Conservation (phyloP, 73 alveolate species). For the Stentor roeselii region DNA sequence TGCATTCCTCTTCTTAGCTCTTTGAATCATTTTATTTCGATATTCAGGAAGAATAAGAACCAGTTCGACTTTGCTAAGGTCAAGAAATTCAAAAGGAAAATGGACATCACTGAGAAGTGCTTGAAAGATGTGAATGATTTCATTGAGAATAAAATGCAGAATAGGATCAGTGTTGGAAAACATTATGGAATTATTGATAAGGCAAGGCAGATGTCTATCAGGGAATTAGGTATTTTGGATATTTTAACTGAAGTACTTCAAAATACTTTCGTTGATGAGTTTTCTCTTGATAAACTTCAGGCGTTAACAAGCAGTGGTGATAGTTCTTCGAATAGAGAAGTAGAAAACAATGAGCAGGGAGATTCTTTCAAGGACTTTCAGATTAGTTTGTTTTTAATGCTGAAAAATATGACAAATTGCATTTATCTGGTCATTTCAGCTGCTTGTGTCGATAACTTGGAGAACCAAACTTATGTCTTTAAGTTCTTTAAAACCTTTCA, state of each 20-base stretch:
- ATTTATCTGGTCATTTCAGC: conserved; percentile 1
- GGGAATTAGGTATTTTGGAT: background rate
- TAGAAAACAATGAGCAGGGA: background rate
- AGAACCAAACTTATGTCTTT: conserved; percentile 1
- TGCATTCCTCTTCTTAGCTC: conserved; percentile 4
- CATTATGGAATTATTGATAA: background rate
- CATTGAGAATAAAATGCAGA: background rate
- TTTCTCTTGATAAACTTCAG: background rate
- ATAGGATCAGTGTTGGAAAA: background rate
- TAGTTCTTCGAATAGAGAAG: background rate
- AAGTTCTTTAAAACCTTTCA: conserved; percentile 1
- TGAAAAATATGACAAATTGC: background rate
- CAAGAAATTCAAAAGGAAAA: background rate
- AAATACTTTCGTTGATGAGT: conserved; percentile 1
- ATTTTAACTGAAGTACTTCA: conserved; percentile 1
- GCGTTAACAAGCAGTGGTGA: background rate
- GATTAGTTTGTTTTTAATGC: background rate
- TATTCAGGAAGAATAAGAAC: background rate
- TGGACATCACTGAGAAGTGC: background rate
- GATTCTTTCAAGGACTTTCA: background rate
- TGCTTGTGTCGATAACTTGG: background rate
- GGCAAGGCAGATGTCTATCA: background rate
- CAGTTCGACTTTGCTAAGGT: background rate
- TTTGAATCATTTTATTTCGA: background rate
- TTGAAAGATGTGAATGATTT: background rate